Percentiles rank a stretch among this genome's conserved stretches.
Conservation (phyloP, 257 asterid species). For the Phtheirospermum japonicum region DNA sequence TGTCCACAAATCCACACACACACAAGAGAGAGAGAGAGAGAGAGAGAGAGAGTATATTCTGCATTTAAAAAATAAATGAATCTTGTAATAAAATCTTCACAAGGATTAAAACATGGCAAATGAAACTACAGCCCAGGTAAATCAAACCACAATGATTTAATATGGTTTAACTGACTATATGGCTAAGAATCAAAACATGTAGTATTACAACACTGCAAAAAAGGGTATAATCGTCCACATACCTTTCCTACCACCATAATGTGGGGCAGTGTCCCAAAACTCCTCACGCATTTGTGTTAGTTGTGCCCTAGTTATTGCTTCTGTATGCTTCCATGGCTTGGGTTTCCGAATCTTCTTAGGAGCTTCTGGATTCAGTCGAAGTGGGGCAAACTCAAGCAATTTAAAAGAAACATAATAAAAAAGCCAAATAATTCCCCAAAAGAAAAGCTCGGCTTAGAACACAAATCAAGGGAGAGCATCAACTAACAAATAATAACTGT, state of each 20-base stretch:
- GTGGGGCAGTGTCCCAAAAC: conserved; percentile 85
- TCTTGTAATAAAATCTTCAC: neutral
- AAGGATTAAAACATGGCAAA: neutral
- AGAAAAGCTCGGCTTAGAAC: neutral
- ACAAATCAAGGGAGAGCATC: neutral
- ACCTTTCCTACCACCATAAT: conserved; percentile 79
- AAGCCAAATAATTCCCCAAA: neutral
- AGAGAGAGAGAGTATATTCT: no score
- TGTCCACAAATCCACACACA: no score
- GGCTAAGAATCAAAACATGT: no score
- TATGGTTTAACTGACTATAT: no score
- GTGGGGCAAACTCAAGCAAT: conserved; percentile 7
- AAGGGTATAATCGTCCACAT: conserved; percentile 3
- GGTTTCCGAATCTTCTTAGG: conserved; percentile 61
- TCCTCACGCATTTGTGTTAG: conserved; percentile 63
- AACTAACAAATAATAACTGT: neutral
- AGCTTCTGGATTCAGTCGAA: conserved; percentile 40
- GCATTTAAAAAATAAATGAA: no score
- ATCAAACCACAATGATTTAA: no score
- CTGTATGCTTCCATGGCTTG: conserved; percentile 72
- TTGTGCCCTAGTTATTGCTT: conserved; percentile 60
- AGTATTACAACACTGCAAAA: neutral
- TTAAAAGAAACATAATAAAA: neutral
- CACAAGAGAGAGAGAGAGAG: no score
- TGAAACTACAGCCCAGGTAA: no score